Evolutionary conservation across 2,329 filamentous ascomycete species (phyloP), one percentile per base, ranked within the genome.

Genomic region (Cercospora sp.): DNA sequence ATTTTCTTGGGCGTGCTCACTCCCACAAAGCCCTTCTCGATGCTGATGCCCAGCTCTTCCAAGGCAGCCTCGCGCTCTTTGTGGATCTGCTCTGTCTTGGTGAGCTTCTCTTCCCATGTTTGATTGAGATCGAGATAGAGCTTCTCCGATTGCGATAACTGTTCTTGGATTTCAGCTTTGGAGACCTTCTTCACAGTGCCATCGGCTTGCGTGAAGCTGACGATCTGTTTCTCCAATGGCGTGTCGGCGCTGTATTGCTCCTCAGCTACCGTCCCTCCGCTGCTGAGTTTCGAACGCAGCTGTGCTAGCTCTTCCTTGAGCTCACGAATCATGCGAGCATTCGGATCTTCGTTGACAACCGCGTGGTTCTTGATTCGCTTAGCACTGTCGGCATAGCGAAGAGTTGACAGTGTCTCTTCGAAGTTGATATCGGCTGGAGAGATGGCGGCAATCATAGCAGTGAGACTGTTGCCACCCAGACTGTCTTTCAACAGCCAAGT

Each of bases 321-420:
- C 78, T 99, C 95, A 79, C 95, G 88, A 72, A 99, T 98, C 95
- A 99, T 99, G 74, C 95, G 91, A 69, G 95, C 95, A 78, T 99
- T 99, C 58, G 95, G 94, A 81, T 99, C 95, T 80, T 99, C 95
- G 83, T 99, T 99, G 80, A 99, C 91, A 61, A 99, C 95, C 66
- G 95, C 95, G 80, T 99, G 95, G 82, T 99, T 99, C 92, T 98
- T 98, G 86, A 99, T 99, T 75, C 95, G 90, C 83, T 99, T 99
- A 28, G 95, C 95, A 7, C 93, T 97, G 78, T 99, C 94, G 66
- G 96, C 95, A 80, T 99, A 99, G 76, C 96, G 89, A 30, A 99
- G 85, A 0, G 95, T 99, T 78, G 94, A 95, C 18, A 99, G 85
- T 0, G 96, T 99, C 81, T 99, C 95, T 73, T 99, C 95, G 78